Conservation (phyloP, 2,329 filamentous ascomycete genomes). For the Fusarium sp. region DNA sequence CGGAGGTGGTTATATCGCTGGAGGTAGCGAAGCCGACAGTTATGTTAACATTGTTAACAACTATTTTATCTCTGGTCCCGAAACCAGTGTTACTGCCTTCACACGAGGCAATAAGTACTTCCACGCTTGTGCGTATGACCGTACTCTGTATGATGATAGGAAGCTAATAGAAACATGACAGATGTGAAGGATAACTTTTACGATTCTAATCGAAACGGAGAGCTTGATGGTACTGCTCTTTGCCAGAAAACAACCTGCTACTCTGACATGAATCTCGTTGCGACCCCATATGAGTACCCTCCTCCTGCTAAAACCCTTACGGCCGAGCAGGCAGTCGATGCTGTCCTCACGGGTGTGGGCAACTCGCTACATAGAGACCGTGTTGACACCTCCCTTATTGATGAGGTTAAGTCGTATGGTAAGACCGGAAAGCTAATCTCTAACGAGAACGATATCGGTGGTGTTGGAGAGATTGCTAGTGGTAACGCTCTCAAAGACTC, state of each 20-base stretch:
- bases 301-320: constrained; percentile 52
- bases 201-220: constrained; percentile 61
- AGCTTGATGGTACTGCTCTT: constrained; percentile 59
- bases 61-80: constrained; percentile 67
- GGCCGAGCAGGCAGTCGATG: constrained; percentile 53
- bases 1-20: constrained; percentile 65
- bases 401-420: constrained; percentile 59
- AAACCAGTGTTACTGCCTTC: constrained; percentile 61
- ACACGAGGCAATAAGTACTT: constrained; percentile 66
- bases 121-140: constrained; percentile 55
- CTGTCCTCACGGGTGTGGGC: constrained; percentile 55
- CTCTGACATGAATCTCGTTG: constrained; percentile 58
- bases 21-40: constrained; percentile 59
- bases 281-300: constrained; percentile 56
- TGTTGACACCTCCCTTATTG: constrained; percentile 56
- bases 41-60: constrained; percentile 66
- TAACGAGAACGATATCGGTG: constrained; percentile 58
- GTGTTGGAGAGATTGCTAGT: constrained; percentile 52
- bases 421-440: constrained; percentile 58
- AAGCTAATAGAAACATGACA: constrained; percentile 15
- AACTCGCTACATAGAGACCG: constrained; percentile 57
- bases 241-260: constrained; percentile 57
- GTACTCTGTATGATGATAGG: fast-evolving
- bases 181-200: constrained; percentile 64
- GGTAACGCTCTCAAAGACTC: constrained; percentile 55